phyloP scores from a whole-genome alignment of 257 asterid genomes.

The Plectranthus barbatus region DNA sequence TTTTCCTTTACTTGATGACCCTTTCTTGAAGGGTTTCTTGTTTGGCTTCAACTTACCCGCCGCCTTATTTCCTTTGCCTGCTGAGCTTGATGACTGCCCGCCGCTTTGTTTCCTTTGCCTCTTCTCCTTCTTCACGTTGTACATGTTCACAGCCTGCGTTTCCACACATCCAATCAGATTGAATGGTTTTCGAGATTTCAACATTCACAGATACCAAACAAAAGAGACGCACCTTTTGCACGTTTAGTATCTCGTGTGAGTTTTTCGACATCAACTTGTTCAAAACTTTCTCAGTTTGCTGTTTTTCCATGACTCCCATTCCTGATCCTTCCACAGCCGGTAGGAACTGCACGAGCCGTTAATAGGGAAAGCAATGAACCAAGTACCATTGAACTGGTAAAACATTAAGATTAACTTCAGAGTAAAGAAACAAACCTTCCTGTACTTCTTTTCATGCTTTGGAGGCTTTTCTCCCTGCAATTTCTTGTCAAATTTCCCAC shows the following conservation, averaged over 20 bases:
- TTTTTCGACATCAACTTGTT: constrained; percentile 64
- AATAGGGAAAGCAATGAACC: neutral
- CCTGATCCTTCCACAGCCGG: constrained; percentile 95
- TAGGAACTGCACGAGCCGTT: constrained; percentile 44
- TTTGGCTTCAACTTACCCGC: constrained; percentile 50
- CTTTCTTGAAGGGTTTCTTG: constrained; percentile 63
- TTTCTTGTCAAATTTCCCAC: constrained; percentile 96
- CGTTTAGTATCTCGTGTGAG: constrained; percentile 84
- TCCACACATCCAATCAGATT: constrained; percentile 3
- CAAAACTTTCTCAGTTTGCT: constrained; percentile 78
- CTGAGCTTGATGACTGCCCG: constrained; percentile 30
- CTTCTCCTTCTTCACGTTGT: constrained; percentile 78
- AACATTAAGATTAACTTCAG: neutral
- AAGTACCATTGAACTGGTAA: neutral
- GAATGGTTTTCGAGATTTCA: neutral
- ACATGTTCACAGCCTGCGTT: constrained; percentile 85
- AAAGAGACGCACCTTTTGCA: constrained; percentile 51
- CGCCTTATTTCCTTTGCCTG: constrained; percentile 26
- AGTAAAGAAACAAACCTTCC: constrained; percentile 48
- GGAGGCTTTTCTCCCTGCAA: constrained; percentile 77
- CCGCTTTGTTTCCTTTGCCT: constrained; percentile 35
- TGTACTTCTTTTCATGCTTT: constrained; percentile 87
- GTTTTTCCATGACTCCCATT: constrained; percentile 74
- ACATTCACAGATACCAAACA: neutral
- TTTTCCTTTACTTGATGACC: constrained; percentile 49